Evolutionary conservation across 169 alveolate genomes (phyloP).

Genomic region (Blepharisma undulans): DNA sequence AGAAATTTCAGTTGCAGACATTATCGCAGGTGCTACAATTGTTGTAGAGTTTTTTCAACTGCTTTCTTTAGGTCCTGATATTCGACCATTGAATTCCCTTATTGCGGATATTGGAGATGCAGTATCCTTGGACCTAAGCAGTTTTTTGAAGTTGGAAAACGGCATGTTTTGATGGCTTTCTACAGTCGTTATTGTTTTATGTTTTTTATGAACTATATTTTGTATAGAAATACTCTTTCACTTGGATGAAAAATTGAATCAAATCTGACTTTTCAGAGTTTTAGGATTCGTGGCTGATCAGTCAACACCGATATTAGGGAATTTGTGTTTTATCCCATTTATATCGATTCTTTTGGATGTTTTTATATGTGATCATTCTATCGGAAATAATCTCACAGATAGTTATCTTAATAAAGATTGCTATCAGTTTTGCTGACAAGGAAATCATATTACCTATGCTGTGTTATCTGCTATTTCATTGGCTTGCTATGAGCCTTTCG

Average conservation of each 20-base stretch:
- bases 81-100: not conserved
- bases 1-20: not conserved
- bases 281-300: not conserved
- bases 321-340: not conserved
- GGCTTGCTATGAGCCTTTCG: not conserved
- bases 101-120: not conserved
- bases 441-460: not conserved
- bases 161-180: not conserved
- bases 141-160: not conserved
- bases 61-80: not conserved
- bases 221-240: not conserved
- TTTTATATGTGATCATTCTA: not conserved
- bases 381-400: conserved; percentile 1
- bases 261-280: not conserved
- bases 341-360: not conserved
- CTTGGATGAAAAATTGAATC: not conserved
- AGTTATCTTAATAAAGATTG: not conserved
- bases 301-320: not conserved
- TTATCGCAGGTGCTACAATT: not conserved
- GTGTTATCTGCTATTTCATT: not conserved
- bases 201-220: not conserved
- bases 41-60: not conserved
- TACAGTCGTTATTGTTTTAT: not conserved
- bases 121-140: not conserved
- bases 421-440: conserved; percentile 21